Evolutionary conservation across 2,329 filamentous ascomycete species (phyloP).

Genomic region (Fonsecaea pugnacius): DNA sequence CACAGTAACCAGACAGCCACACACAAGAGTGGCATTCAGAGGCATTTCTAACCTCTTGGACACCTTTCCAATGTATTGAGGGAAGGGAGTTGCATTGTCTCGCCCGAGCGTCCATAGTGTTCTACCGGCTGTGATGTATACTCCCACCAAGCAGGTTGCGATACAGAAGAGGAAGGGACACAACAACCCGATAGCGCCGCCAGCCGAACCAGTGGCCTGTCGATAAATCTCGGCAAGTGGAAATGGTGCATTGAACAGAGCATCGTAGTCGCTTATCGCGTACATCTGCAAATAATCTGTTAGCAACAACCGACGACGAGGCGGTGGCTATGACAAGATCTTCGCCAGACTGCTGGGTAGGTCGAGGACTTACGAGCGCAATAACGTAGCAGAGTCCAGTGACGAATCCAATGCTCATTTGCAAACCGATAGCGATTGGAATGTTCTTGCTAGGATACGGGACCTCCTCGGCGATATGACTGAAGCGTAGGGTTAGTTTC

Average conservation of each 20-base stretch:
- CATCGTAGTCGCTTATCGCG: conserved; percentile 52
- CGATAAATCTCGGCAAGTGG: conserved; percentile 70
- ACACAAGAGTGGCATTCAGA: conserved; percentile 60
- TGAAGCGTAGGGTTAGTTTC: conserved; percentile 16
- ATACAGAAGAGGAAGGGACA: conserved; percentile 60
- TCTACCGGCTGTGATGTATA: conserved; percentile 65
- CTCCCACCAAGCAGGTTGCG: conserved; percentile 58
- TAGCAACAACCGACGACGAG: background rate
- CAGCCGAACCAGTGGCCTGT: conserved; percentile 59
- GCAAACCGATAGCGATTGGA: conserved; percentile 55
- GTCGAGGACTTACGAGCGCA: conserved; percentile 43
- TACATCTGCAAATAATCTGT: conserved; percentile 53
- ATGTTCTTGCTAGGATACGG: conserved; percentile 65
- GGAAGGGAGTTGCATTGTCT: conserved; percentile 62
- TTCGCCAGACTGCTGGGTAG: conserved; percentile 33
- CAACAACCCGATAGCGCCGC: conserved; percentile 58
- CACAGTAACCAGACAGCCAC: conserved; percentile 55
- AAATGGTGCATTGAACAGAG: conserved; percentile 54
- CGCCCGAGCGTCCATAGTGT: conserved; percentile 66
- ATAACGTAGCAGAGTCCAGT: conserved; percentile 56
- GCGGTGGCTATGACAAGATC: conserved; percentile 60
- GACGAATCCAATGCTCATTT: conserved; percentile 54
- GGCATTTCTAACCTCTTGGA: conserved; percentile 55
- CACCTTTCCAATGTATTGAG: conserved; percentile 55
- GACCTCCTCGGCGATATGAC: conserved; percentile 70